phyloP scores from a whole-genome alignment of 805 yeast species.

The Candida ovalis region DNA sequence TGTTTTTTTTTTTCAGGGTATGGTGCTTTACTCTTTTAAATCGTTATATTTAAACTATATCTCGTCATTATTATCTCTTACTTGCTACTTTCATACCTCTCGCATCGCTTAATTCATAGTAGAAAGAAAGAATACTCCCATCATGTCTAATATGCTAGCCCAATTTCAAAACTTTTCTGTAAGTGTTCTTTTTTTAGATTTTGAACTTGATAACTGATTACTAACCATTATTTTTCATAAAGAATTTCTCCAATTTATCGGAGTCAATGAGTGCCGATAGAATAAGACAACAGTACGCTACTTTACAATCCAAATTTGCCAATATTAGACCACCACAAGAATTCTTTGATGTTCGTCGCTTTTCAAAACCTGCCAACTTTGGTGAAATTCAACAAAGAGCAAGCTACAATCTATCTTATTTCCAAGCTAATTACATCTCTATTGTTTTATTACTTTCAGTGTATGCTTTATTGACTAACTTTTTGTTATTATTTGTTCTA shows the following conservation, averaged over 20 bases:
- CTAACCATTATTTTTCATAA: slow-evolving; percentile 4
- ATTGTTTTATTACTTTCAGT: slow-evolving; percentile 69
- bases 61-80: too few species aligned
- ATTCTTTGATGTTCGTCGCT: slow-evolving; percentile 84
- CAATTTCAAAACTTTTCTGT: slow-evolving; percentile 39
- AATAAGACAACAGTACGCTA: slow-evolving; percentile 34
- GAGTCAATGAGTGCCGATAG: slow-evolving; percentile 50
- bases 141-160: slow-evolving; percentile 28
- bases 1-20: too few species aligned
- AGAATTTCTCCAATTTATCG: slow-evolving; percentile 38
- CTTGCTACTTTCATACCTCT: neutral
- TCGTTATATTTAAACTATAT: too few species aligned
- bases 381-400: slow-evolving; percentile 88
- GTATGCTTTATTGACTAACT: slow-evolving; percentile 85
- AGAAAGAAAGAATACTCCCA: neutral
- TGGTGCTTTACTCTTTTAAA: too few species aligned
- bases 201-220: slow-evolving; percentile 10
- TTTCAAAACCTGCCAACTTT: slow-evolving; percentile 87
- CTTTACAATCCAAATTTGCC: slow-evolving; percentile 61
- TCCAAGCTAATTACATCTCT: slow-evolving; percentile 78
- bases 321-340: slow-evolving; percentile 87
- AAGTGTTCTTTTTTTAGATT: slow-evolving; percentile 19
- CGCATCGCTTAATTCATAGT: neutral
- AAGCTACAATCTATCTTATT: slow-evolving; percentile 80
- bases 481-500: slow-evolving; percentile 79